Evolutionary conservation across 2,329 filamentous ascomycete species (phyloP).

Genomic region (Niveomyces coronatus): DNA sequence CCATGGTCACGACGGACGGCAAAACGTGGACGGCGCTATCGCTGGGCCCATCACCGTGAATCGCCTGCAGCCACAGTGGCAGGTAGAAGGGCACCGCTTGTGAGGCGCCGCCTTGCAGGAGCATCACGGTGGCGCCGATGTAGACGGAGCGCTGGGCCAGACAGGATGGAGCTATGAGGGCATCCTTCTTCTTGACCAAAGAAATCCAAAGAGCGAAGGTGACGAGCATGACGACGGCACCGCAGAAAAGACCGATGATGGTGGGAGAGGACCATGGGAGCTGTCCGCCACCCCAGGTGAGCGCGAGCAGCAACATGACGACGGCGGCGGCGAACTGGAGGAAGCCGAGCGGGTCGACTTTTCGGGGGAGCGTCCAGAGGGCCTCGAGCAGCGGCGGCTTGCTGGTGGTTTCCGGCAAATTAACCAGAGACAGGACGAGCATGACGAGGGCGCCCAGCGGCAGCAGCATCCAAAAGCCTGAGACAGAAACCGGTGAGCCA

Average conservation of each 20-base stretch:
- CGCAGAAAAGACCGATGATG: constrained; percentile 29
- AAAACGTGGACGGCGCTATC: constrained; percentile 6
- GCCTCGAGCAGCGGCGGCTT: background rate
- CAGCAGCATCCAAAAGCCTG: constrained; percentile 8
- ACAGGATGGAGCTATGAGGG: constrained; percentile 1
- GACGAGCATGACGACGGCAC: background rate
- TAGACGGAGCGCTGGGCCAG: constrained; percentile 1
- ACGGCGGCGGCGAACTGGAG: constrained; percentile 32
- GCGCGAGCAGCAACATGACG: constrained; percentile 35
- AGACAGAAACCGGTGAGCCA: background rate
- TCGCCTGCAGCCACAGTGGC: constrained; percentile 8
- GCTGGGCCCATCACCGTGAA: constrained; percentile 1
- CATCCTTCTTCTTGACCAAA: background rate
- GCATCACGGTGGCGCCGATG: background rate
- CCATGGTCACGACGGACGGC: constrained; percentile 1
- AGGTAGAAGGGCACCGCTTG: constrained; percentile 5
- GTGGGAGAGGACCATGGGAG: constrained; percentile 32
- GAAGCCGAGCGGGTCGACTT: constrained; percentile 29
- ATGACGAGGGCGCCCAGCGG: constrained; percentile 2
- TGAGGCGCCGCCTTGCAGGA: constrained; percentile 6
- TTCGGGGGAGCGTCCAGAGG: background rate
- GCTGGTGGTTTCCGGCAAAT: constrained; percentile 1
- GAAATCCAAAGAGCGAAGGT: background rate
- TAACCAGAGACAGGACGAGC: background rate
- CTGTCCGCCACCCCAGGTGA: constrained; percentile 22